Percentiles rank a stretch among this genome's conserved stretches.
Evolutionary conservation across 306 rosid genomes (phyloP).

Genomic region (Trifolium subterraneum): DNA sequence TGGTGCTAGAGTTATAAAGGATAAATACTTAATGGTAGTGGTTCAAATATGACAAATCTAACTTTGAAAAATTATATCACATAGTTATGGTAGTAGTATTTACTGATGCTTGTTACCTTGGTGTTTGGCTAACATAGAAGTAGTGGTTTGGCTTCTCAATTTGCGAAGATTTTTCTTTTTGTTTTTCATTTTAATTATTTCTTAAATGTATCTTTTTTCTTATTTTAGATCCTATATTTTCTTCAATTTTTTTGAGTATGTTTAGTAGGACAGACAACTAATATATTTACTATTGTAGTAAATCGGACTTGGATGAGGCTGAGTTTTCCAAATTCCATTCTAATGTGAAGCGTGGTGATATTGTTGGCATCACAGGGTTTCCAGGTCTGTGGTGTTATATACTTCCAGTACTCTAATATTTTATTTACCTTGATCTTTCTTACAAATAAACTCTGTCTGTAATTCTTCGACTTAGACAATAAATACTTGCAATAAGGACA

Average conservation of each 20-base stretch:
- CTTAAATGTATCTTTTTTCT: neutral
- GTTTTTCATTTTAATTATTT: neutral
- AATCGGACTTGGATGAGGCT: slow-evolving; percentile 62
- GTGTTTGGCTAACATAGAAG: slow-evolving; percentile 19
- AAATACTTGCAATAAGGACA: slow-evolving; percentile 19
- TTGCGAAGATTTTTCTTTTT: neutral
- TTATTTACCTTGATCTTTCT: slow-evolving; percentile 6
- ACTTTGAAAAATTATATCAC: neutral
- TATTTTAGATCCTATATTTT: slow-evolving; percentile 7
- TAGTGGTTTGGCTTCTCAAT: slow-evolving; percentile 9
- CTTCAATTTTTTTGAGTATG: neutral
- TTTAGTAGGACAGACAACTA: slow-evolving; percentile 17
- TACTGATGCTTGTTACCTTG: slow-evolving; percentile 19
- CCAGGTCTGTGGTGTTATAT: slow-evolving; percentile 62
- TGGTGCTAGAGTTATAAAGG: neutral
- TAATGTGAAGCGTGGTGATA: slow-evolving; percentile 84
- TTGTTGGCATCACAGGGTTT: slow-evolving; percentile 82
- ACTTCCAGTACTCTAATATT: neutral
- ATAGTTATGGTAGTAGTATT: neutral
- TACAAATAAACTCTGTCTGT: slow-evolving; percentile 22
- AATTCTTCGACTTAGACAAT: neutral
- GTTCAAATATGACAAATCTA: too few relatives aligned
- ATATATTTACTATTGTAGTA: slow-evolving; percentile 57
- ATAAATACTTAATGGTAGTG: neutral
- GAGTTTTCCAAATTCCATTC: slow-evolving; percentile 78